A percentile compares a stretch with the other conserved stretches of the same genome.
phyloP scores from a whole-genome alignment of 495 filamentous ascomycete genomes.

The Penicillium turbatum region DNA sequence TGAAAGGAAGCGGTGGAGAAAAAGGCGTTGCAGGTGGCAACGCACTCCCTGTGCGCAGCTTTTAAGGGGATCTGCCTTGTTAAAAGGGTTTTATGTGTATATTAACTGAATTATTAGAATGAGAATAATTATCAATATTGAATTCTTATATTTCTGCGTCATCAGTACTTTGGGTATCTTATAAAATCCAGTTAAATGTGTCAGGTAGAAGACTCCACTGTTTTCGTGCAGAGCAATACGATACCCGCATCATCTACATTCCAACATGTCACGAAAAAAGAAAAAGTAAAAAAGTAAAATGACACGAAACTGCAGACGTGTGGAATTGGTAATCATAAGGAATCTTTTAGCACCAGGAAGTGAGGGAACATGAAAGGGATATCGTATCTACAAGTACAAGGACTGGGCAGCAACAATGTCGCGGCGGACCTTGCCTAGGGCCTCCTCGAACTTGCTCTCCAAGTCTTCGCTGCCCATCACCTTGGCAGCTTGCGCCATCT shows the following conservation, averaged over 20 bases:
- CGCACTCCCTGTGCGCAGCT: slow-evolving; percentile 32
- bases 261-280: background rate
- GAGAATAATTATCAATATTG: too few relatives aligned
- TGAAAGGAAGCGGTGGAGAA: slow-evolving; percentile 44
- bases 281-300: background rate
- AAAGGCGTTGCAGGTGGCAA: slow-evolving; percentile 45
- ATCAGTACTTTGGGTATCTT: background rate
- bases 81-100: background rate
- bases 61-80: slow-evolving; percentile 15
- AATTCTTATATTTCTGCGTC: too few relatives aligned
- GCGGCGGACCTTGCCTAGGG: slow-evolving; percentile 76
- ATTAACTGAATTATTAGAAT: background rate
- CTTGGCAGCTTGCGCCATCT: slow-evolving; percentile 94
- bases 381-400: slow-evolving; percentile 65
- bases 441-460: slow-evolving; percentile 79
- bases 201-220: slow-evolving; percentile 4
- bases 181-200: background rate
- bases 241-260: slow-evolving; percentile 10
- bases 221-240: slow-evolving; percentile 2
- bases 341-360: slow-evolving; percentile 3
- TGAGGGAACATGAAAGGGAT: slow-evolving; percentile 5
- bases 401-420: slow-evolving; percentile 93
- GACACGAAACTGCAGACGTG: too few relatives aligned
- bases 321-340: slow-evolving; percentile 2
- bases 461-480: slow-evolving; percentile 97